Evolutionary conservation across 2,329 filamentous ascomycete genomes (phyloP).

Genomic region (Didymella sp.): DNA sequence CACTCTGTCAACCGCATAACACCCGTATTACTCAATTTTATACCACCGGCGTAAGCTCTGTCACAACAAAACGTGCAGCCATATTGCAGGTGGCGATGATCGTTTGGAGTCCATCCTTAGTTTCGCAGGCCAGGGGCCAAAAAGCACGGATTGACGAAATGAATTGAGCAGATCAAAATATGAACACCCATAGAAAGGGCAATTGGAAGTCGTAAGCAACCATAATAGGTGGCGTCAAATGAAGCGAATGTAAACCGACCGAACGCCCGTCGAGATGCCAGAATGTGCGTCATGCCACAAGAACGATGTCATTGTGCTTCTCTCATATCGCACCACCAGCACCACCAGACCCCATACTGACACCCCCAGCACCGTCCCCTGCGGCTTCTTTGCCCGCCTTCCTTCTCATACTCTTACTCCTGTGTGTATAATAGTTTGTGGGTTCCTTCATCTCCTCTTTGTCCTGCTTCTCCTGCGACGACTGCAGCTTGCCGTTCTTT

Average conservation of each 20-base stretch:
- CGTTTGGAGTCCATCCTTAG: slow-evolving; percentile 21
- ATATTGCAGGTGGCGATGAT: slow-evolving; percentile 24
- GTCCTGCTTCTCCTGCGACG: slow-evolving; percentile 32
- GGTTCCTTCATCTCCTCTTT: slow-evolving; percentile 48
- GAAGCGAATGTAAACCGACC: background rate
- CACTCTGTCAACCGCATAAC: slow-evolving; percentile 31
- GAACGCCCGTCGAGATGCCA: background rate
- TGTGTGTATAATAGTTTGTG: slow-evolving; percentile 42
- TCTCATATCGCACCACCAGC: slow-evolving; percentile 16
- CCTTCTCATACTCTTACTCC: slow-evolving; percentile 44
- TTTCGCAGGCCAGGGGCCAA: slow-evolving; percentile 22
- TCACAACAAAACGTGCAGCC: slow-evolving; percentile 19
- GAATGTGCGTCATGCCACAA: too few relatives aligned
- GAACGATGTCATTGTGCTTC: too few relatives aligned
- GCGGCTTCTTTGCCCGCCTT: slow-evolving; percentile 37
- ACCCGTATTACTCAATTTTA: slow-evolving; percentile 32
- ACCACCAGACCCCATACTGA: slow-evolving; percentile 18
- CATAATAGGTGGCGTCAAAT: background rate
- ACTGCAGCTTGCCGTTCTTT: slow-evolving; percentile 30
- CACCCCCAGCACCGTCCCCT: slow-evolving; percentile 16
- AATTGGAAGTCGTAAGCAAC: too few relatives aligned
- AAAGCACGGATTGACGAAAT: slow-evolving; percentile 29
- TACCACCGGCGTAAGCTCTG: slow-evolving; percentile 23
- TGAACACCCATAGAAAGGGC: background rate
- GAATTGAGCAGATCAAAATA: too few relatives aligned